Evolutionary conservation across 2,329 filamentous ascomycete species (phyloP), one percentile per base, ranked within the genome.

Genomic region (Colletotrichum musicola): DNA sequence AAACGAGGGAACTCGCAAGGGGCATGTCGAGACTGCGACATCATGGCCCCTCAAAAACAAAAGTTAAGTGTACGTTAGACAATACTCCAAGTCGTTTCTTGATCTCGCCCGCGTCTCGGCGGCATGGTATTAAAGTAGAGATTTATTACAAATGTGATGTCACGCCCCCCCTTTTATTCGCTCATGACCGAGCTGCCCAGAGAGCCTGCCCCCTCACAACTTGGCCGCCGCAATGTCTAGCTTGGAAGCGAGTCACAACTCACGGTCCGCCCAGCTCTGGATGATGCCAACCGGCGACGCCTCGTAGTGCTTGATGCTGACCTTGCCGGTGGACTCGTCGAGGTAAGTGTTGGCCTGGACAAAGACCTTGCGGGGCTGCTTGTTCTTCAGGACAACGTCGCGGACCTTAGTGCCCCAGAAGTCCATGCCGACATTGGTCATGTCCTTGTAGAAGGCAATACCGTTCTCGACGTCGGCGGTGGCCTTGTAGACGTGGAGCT

Each of bases 271-370:
- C 85, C 89, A 97, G 80, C 93, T 96, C 84, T 93, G 86, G 70
- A 97, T 91, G 84, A 98, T 90, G 6, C 95, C 95, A 78, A 92
- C 88, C 6, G 91, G 83, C 6, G 89, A 93, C 1, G 94, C 87
- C 73, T 97, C 93, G 80, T 98, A 98, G 82, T 98, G 94, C 82
- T 91, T 93, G 79, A 97, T 81, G 14, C 85, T 86, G 35, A 97
- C 93, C 77, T 90, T 88, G 65, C 92, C 93, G 0, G 86, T 88
- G 13, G 86, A 82, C 77, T 89, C 86, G 70, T 92, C 89, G 47
- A 96, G 77, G 64, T 90, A 86, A 0, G 95, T 98, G 80, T 97
- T 98, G 68, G 93, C 94, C 83, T 98, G 95, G 62, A 98, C 94
- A 82, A 97, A 98, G 51, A 98, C 91, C 84, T 95, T 95, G 68